phyloP scores from a whole-genome alignment of 768 basidiomycete species.

The Mycena venus region DNA sequence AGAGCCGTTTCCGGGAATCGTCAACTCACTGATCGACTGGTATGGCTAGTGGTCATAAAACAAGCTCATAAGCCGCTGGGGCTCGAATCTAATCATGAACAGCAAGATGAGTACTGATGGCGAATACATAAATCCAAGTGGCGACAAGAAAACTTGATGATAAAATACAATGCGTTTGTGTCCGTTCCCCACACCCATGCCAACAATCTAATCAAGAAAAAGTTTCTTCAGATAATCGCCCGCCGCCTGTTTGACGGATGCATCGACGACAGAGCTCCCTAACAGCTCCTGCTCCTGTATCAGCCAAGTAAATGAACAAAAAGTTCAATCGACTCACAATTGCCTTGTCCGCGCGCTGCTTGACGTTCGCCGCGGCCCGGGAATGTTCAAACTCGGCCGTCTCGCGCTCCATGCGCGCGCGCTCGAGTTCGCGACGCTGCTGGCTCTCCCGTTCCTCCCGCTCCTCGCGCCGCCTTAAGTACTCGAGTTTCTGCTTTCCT shows the following conservation, averaged over 20 bases:
- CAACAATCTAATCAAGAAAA: constrained; percentile 56
- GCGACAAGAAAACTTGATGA: constrained; percentile 9
- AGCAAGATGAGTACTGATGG: not conserved
- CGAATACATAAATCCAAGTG: not conserved
- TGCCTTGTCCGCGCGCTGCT: constrained; percentile 76
- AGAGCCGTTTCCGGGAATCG: no score
- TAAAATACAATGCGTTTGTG: constrained; percentile 26
- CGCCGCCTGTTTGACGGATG: constrained; percentile 74
- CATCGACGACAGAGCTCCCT: constrained; percentile 68
- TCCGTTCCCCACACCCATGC: not conserved
- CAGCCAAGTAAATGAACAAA: not conserved
- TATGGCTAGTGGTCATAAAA: no score
- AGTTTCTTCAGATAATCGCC: constrained; percentile 81
- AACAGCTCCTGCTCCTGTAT: constrained; percentile 62
- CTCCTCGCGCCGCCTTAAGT: constrained; percentile 75
- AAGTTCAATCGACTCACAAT: constrained; percentile 54
- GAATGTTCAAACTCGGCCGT: constrained; percentile 66
- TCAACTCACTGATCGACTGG: no score
- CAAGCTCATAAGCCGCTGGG: no score
- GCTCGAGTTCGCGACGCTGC: constrained; percentile 65
- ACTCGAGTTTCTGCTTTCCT: constrained; percentile 78
- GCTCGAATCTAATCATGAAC: not conserved
- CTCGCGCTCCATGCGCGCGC: constrained; percentile 68
- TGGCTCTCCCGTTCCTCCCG: constrained; percentile 73
- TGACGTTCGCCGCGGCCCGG: constrained; percentile 64